phyloP scores from a whole-genome alignment of 2,329 filamentous ascomycete species.

The Zalaria sp. region DNA sequence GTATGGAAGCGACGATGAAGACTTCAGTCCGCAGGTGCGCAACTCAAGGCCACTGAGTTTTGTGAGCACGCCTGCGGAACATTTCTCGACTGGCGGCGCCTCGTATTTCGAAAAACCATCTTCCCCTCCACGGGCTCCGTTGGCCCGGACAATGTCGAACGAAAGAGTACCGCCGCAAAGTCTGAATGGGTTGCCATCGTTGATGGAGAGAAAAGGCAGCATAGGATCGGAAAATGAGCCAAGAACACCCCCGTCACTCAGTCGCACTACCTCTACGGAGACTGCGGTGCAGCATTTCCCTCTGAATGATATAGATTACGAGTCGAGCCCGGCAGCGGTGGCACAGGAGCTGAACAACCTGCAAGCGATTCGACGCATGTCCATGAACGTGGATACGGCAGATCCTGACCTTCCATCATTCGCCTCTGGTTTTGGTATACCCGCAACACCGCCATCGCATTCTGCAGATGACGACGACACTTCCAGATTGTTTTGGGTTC shows the following conservation, averaged over 20 bases:
- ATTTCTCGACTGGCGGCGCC: constrained; percentile 17
- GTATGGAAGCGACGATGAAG: constrained; percentile 51
- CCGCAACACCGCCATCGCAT: constrained; percentile 54
- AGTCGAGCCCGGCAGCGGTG: constrained; percentile 77
- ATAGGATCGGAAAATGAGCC: constrained; percentile 5
- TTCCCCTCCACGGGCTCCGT: constrained; percentile 10
- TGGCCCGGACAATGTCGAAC: constrained; percentile 21
- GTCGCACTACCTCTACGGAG: constrained; percentile 17
- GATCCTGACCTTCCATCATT: constrained; percentile 68
- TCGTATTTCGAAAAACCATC: constrained; percentile 12
- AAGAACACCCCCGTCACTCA: constrained; percentile 24
- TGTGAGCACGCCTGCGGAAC: constrained; percentile 43
- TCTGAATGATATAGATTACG: constrained; percentile 75
- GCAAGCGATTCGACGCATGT: constrained; percentile 80
- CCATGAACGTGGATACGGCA: constrained; percentile 69
- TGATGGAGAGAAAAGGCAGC: constrained; percentile 5
- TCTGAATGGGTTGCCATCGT: constrained; percentile 2
- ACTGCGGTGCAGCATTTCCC: constrained; percentile 37
- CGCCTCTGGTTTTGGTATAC: constrained; percentile 42
- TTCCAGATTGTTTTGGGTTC: constrained; percentile 87
- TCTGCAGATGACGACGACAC: constrained; percentile 75
- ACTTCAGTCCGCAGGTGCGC: constrained; percentile 22
- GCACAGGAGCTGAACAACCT: constrained; percentile 87
- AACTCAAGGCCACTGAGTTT: constrained; percentile 63
- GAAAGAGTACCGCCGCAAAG: constrained; percentile 12